Evolutionary conservation across 345 rosid genomes (phyloP), one percentile per base, ranked within the genome.

Genomic region (Lepidium didymum): DNA sequence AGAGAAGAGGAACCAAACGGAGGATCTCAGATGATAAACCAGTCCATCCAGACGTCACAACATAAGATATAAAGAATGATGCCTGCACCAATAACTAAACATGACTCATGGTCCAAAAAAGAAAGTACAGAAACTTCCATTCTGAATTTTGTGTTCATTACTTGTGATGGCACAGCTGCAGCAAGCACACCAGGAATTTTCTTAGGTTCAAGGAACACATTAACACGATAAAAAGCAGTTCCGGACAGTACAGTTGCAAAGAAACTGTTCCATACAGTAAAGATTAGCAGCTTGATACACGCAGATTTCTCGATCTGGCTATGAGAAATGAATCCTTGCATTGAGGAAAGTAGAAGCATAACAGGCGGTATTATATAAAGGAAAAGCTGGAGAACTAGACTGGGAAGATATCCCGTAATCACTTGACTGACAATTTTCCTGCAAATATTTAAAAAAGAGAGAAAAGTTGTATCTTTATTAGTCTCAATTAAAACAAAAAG

Each of bases 11-110:
- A 79, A 66, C 15, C 80, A 87, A 67, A 63, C 86, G 89, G 64
- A 88, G 77, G 75, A 90, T 76, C 80, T 88, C 97, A 6, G 92
- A 88, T 56, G 94, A 87, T 69, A 87, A 62, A 69, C 86, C 81
- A 50, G 98, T 90, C 96, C 98, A 90, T 70, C 97, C 96, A 67
- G 91, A 85, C 25, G 97, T 90, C 77, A 93, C 92, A 35, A 90
- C 96, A 73, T 88, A 93, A 34, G 97, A 84, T 46, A 93, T 88
- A 81, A 90, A 93, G 78, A 90, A 90, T 25, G 97, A 84, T 23
- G 98, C 97, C 94, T 93, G 68, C 71, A 78, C 36, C 70, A 64
- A 56, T 67, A 52, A 40, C 53, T 56, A 52, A 78, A 64, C 58
- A 59, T 40, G 47, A 58, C 18, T 14, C 60, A 15, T 57, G 41